Base-by-base conservation (phyloP, 2,329 filamentous ascomycete species). In the Chaetomiaceae sp. region DNA sequence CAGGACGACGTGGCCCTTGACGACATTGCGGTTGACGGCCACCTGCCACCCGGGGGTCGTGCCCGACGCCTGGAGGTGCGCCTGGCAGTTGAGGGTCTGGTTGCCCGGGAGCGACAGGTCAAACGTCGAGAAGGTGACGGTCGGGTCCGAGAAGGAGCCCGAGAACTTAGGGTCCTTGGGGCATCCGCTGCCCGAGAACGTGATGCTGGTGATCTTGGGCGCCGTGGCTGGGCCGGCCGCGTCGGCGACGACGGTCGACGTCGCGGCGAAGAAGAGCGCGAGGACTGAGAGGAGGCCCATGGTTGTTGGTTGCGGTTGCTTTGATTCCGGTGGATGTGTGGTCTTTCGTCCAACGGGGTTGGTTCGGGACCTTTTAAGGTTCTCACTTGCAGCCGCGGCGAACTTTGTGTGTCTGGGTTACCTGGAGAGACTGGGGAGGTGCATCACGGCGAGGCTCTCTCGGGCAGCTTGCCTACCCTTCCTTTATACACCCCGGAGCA, bases 141-240 rank as follows among this genome's bases (percentile, higher is more conserved):
- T 56, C 34, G 58, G 62, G 57, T 66, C 63, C 50, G 60, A 55
- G 55, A 66, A 64, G 48, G 56, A 58, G 21, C 66, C 67, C 9
- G 60, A 58, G 44, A 61, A 58, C 40, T 65, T 64, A 27, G 58
- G 63, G 27, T 69, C 63, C 20, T 59, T 54, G 39, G 64, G 60
- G 52, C 69, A 72, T 13, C 69, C 69, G 53, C 50, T 66, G 48
- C 69, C 69, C 21, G 65, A 68, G 57, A 66, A 70, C 37, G 57
- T 58, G 47, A 71, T 60, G 30, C 64, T 66, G 4, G 59, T 59
- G 50, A 70, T 63, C 45, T 53, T 57, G 13, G 64, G 66, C 17
- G 60, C 38, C 2, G 60, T 53, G 5, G 58, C 52, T 6, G 64
- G 65, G 0, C 54, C 53, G 38, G 64, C 59, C 31, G 51, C 55